Percentiles rank a stretch among this genome's conserved stretches.
Evolutionary conservation across 345 rosid species (phyloP).

Genomic region (Populus simonii): DNA sequence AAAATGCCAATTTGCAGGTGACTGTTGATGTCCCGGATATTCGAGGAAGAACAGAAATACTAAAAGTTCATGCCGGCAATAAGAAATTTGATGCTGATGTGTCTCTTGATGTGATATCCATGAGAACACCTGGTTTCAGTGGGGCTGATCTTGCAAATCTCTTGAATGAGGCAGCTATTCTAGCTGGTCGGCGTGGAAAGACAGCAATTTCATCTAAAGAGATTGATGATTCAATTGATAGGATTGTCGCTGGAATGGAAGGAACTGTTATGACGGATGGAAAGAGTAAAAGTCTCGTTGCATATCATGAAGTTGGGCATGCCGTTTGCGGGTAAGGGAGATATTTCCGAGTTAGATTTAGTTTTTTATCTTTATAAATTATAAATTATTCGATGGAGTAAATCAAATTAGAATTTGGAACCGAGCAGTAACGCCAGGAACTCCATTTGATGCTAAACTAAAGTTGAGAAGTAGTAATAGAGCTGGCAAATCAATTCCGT

Average conservation of each 20-base stretch:
- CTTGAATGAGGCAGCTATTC: slow-evolving; percentile 91
- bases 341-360: not conserved
- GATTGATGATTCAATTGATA: slow-evolving; percentile 92
- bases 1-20: slow-evolving; percentile 46
- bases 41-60: slow-evolving; percentile 83
- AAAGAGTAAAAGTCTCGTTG: slow-evolving; percentile 93
- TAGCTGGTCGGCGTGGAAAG: slow-evolving; percentile 89
- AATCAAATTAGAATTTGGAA: not conserved
- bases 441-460: not conserved
- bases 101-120: slow-evolving; percentile 84
- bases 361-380: not conserved
- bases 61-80: slow-evolving; percentile 84
- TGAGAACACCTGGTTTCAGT: slow-evolving; percentile 98
- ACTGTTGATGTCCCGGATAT: slow-evolving; percentile 89
- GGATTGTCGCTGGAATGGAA: slow-evolving; percentile 99
- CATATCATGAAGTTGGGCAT: slow-evolving; percentile 97
- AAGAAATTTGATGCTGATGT: slow-evolving; percentile 87
- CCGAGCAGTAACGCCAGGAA: not conserved
- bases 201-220: slow-evolving; percentile 84
- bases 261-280: slow-evolving; percentile 98
- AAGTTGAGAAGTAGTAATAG: not conserved
- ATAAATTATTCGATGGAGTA: not conserved
- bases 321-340: slow-evolving; percentile 85
- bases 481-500: not conserved
- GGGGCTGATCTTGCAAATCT: slow-evolving; percentile 99